Evolutionary conservation across 352 stramenopile genomes (phyloP).

Genomic region (Phytophthora agathidicida): DNA sequence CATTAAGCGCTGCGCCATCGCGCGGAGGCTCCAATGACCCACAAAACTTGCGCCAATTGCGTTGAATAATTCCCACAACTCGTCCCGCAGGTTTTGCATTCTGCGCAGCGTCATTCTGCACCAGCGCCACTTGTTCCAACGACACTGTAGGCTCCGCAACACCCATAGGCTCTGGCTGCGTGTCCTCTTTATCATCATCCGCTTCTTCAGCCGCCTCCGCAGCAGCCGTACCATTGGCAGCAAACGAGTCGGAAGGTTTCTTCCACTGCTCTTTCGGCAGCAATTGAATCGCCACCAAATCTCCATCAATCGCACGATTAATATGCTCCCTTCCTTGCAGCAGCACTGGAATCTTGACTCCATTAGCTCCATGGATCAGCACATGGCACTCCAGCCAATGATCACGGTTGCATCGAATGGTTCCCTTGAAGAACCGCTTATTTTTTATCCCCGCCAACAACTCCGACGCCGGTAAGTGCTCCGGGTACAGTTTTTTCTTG

Average conservation of each 20-base stretch:
- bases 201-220: constrained; percentile 49
- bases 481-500: constrained; percentile 74
- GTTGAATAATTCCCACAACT: constrained; percentile 92
- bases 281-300: constrained; percentile 97
- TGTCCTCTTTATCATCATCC: constrained; percentile 49
- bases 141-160: constrained; percentile 74
- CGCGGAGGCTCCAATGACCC: constrained; percentile 91
- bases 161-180: constrained; percentile 36
- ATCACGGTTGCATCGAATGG: constrained; percentile 87
- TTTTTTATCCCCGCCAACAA: constrained; percentile 88
- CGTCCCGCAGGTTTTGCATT: constrained; percentile 73
- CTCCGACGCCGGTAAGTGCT: constrained; percentile 79
- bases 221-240: constrained; percentile 43
- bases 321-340: constrained; percentile 87
- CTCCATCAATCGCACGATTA: constrained; percentile 98
- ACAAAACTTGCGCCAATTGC: constrained; percentile 95
- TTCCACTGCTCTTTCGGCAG: constrained; percentile 87
- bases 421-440: constrained; percentile 90
- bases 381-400: constrained; percentile 85
- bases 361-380: constrained; percentile 71
- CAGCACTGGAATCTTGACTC: constrained; percentile 71
- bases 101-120: constrained; percentile 57
- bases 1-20: constrained; percentile 41
- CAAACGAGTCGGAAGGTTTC: constrained; percentile 75
- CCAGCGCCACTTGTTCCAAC: constrained; percentile 61